Base-by-base conservation (phyloP, 352 stramenopile genomes). In the Phytophthora tubulina region DNA sequence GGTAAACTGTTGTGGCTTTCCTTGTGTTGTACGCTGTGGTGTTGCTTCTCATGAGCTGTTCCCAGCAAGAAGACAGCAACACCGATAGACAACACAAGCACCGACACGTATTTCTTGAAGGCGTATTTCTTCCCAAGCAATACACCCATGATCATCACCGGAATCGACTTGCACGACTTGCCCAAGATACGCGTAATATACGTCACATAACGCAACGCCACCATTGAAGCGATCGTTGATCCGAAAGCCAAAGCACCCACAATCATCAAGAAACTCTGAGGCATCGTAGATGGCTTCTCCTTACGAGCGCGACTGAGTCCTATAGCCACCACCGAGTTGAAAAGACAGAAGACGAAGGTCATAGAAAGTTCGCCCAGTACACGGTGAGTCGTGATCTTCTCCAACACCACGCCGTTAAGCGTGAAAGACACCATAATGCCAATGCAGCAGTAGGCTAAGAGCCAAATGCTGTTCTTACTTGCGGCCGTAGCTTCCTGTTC, bases 141-240 rank as follows among this genome's bases (percentile, higher is more conserved):
- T 27, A 92, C 67, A 6, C 89, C 88, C 50, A 95, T 74, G 36
- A 94, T n/a, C 88, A 96, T 95, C 32, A 96, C 84, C 0, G 89
- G 89, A 51, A 96, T 95, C 3, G 85, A 93, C 75, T 95, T 95
- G 85, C 89, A 96, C 60, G 87, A 94, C 78, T 96, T 96, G 79
- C 88, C 89, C 32, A 96, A 63, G 55, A 94, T 93, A 10, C 89
- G 85, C 30, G 89, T 95, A 61, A 95, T 93, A 76, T 94, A 95
- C 46, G 86, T 92, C 49, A 95, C 85, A 67, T 96, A 96, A 14
- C 89, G 89, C 27, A 96, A 67, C 48, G 86, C 83, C 42, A 94
- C 81, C 82, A 96, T 93, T 7, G 89, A 96, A 56, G 86, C 80
- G 64, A 95, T 91, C 32, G 86, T 95, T 14, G 89, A 95, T 9